These are phyloP conservation scores for Seminavis robusta DNA, from an alignment of 108 stramenopile genomes.

Conservation along the genomic window DNA sequence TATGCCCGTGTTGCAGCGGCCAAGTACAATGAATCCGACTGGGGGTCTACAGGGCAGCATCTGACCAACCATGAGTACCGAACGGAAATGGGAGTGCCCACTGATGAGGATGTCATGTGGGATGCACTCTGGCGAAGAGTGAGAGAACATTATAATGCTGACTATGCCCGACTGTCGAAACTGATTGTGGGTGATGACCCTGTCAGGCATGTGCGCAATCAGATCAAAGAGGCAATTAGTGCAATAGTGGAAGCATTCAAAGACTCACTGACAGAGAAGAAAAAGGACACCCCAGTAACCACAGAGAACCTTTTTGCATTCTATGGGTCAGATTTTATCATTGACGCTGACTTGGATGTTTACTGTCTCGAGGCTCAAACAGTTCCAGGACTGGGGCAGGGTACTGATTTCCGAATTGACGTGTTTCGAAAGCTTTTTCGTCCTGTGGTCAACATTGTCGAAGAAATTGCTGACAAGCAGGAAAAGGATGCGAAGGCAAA, in stretches of 20 bases:
- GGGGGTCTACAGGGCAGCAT: slow-evolving; percentile 11
- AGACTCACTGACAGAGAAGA: neutral
- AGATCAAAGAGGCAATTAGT: slow-evolving; percentile 26
- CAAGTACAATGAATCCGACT: slow-evolving; percentile 17
- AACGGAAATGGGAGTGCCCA: neutral
- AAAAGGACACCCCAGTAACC: neutral
- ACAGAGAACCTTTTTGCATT: slow-evolving; percentile 25
- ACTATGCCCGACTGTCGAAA: neutral
- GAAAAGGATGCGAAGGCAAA: too few relatives aligned
- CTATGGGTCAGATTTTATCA: slow-evolving; percentile 28
- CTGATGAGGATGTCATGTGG: too few relatives aligned
- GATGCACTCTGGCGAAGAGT: neutral
- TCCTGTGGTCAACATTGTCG: too few relatives aligned
- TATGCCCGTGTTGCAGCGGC: slow-evolving; percentile 18
- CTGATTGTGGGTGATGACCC: slow-evolving; percentile 1
- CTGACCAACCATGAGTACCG: slow-evolving; percentile 7
- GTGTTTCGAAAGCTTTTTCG: neutral
- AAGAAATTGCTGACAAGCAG: too few relatives aligned
- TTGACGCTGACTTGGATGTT: slow-evolving; percentile 30
- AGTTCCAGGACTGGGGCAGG: slow-evolving; percentile 15
- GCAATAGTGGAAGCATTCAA: slow-evolving; percentile 13
- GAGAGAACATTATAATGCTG: neutral
- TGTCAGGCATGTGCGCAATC: slow-evolving; percentile 28
- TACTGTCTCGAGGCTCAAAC: slow-evolving; percentile 25
- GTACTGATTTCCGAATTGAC: slow-evolving; percentile 12